Evolutionary conservation across 805 yeast genomes (phyloP), one percentile per base, ranked within the genome.

Genomic region (Ogataea minuta): DNA sequence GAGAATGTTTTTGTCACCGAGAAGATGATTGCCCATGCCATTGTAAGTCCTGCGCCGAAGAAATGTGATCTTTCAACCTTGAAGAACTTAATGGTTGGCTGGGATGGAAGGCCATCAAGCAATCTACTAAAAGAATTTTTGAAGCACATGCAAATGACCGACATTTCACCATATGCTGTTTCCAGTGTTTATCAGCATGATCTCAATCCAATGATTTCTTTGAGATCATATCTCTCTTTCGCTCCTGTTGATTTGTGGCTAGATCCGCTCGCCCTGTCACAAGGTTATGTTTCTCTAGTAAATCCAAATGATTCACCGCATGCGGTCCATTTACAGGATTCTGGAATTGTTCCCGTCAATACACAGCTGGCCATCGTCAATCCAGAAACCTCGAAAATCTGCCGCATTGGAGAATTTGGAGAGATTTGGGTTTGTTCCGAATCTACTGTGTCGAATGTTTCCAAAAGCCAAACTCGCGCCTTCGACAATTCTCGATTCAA

Each of bases 351-450:
- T 0, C 95, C 97, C 1, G 90, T 89, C 7, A 86, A 95, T 57
- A 87, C 98, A 0, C 95, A 90, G 55, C 77, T 93, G 23, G 93
- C 95, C 1, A 84, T 93, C 44, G 97, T 93, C 3, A 93, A 93
- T 49, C 99, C 99, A 1, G 97, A 93, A 57, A 91, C 97, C 0
- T 62, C 74, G 31, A 67, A 70, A 38, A 67, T 89, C 9, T 91
- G 99, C 57, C 77, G 75, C 42, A 81, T 81, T 36, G 97, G 98
- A 6, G 99, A 93, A 60, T 80, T 78, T 60, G 99, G 99, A 23
- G 99, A 93, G 63, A 88, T 93, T 27, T 93, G 98, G 98, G 95
- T 91, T 2, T 77, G 85, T 47, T 84, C 95, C 1, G 95, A 88
- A 48, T 95, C 91, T 1, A 89, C 84, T 50, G 82, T 79, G 20